These are phyloP conservation scores for Phytophthora uliginosa DNA, from an alignment of 352 stramenopile species.

Conservation along the genomic window DNA sequence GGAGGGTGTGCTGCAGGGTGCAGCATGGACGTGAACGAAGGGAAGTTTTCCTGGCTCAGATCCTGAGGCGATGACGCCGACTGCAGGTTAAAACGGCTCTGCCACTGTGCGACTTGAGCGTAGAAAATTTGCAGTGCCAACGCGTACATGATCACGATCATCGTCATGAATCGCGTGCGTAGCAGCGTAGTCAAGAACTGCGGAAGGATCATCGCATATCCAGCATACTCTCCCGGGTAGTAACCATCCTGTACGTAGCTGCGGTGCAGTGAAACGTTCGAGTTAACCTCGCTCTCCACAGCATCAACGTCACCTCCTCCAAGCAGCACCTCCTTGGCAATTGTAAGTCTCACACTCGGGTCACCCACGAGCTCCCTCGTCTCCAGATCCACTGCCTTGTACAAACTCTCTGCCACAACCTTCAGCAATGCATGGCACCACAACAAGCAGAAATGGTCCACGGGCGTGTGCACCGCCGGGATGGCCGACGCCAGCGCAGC, in stretches of 20 bases:
- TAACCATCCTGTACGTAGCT: constrained; percentile 66
- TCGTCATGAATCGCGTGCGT: constrained; percentile 49
- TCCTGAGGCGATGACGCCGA: constrained; percentile 29
- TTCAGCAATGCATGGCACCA: constrained; percentile 90
- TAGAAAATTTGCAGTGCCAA: constrained; percentile 74
- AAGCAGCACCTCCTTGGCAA: constrained; percentile 58
- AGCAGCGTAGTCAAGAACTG: constrained; percentile 62
- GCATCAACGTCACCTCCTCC: constrained; percentile 16
- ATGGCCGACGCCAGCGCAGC: constrained; percentile 68
- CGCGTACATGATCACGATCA: constrained; percentile 75
- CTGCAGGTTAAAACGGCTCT: constrained; percentile 68
- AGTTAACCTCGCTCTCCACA: constrained; percentile 19
- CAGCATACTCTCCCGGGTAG: constrained; percentile 53
- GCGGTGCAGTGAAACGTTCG: constrained; percentile 50
- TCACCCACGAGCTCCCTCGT: constrained; percentile 55
- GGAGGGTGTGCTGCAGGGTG: constrained; percentile 60
- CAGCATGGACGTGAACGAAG: constrained; percentile 71
- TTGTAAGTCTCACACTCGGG: constrained; percentile 48
- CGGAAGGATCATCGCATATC: constrained; percentile 58
- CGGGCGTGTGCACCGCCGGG: constrained; percentile 63
- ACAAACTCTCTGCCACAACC: constrained; percentile 66
- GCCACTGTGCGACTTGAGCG: constrained; percentile 74
- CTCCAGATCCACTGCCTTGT: constrained; percentile 64
- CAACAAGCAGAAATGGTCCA: constrained; percentile 87
- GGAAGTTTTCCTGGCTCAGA: constrained; percentile 48